phyloP scores from a whole-genome alignment of 768 basidiomycete species.

The Trametes elegans region DNA sequence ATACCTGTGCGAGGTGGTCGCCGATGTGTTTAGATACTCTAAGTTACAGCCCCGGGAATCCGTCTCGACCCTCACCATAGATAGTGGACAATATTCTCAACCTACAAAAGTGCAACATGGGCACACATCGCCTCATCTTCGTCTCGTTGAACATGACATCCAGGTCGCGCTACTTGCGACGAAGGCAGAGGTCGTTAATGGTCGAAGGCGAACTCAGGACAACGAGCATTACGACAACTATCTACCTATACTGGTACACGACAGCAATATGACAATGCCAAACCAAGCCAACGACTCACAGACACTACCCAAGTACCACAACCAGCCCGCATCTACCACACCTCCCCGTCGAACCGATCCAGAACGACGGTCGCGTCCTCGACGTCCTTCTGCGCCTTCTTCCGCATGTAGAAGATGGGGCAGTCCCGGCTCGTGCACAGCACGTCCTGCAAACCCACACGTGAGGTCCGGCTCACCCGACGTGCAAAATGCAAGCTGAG shows the following conservation, averaged over 20 bases:
- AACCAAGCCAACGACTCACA: background rate
- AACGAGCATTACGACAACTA: background rate
- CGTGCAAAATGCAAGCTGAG: background rate
- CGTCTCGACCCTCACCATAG: no score
- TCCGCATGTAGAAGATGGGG: constrained; percentile 98
- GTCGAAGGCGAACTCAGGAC: background rate
- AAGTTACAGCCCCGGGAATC: no score
- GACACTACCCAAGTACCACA: background rate
- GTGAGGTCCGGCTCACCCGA: background rate
- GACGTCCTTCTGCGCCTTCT: constrained; percentile 98
- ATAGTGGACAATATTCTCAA: background rate
- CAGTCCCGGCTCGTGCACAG: constrained; percentile 97
- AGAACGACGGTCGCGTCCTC: constrained; percentile 77
- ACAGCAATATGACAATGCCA: background rate
- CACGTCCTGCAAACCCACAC: constrained; percentile 66
- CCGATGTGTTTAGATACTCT: no score
- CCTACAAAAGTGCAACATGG: no score
- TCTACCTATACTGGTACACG: background rate
- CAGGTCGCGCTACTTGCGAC: no score
- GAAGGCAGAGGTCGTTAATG: background rate
- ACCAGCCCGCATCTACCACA: constrained; percentile 46
- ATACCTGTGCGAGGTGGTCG: no score
- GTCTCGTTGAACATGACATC: no score
- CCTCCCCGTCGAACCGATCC: constrained; percentile 80
- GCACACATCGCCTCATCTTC: no score